A percentile compares a stretch with the other conserved stretches of the same genome.
Evolutionary conservation across 768 basidiomycete genomes (phyloP).

Genomic region (Lactarius quietus): DNA sequence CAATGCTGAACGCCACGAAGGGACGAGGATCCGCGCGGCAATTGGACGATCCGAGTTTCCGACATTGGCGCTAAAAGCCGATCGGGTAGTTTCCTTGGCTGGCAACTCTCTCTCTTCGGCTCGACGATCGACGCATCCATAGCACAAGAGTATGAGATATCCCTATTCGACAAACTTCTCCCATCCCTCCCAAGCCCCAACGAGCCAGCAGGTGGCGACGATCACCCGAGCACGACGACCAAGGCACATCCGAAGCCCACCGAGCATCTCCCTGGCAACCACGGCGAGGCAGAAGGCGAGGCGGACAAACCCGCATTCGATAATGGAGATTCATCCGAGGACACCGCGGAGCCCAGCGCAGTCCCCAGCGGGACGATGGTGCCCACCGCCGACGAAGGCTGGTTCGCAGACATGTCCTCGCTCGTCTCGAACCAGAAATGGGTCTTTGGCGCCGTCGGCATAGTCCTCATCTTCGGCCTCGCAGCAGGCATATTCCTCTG

Average conservation of each 20-base stretch:
- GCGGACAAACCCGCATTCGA: conserved; percentile 69
- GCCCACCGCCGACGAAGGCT: conserved; percentile 73
- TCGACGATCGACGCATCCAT: conserved; percentile 69
- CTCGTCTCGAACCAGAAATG: conserved; percentile 77
- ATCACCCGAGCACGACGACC: conserved; percentile 41
- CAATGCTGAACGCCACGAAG: conserved; percentile 41
- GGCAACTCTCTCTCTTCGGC: conserved; percentile 94
- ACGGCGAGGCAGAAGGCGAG: conserved; percentile 76
- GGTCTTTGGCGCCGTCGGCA: conserved; percentile 86
- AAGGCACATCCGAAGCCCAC: conserved; percentile 83
- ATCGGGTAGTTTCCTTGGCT: conserved; percentile 74
- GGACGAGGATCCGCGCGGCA: conserved; percentile 89
- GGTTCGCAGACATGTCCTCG: conserved; percentile 75
- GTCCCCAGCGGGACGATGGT: conserved; percentile 37
- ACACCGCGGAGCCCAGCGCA: conserved; percentile 25
- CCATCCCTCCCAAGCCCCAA: conserved; percentile 38
- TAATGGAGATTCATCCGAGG: conserved; percentile 32
- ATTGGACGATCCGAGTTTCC: conserved; percentile 85
- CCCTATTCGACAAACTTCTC: conserved; percentile 48
- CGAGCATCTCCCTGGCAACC: conserved; percentile 80
- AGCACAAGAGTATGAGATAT: conserved; percentile 59
- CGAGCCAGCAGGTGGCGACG: conserved; percentile 28
- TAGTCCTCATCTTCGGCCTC: conserved; percentile 70
- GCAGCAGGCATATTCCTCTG: conserved; percentile 76
- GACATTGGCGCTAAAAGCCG: conserved; percentile 64